Percentiles rank a stretch among this genome's conserved stretches.
Conservation (phyloP, 2,329 filamentous ascomycete genomes). For the Trichoderma sp. region DNA sequence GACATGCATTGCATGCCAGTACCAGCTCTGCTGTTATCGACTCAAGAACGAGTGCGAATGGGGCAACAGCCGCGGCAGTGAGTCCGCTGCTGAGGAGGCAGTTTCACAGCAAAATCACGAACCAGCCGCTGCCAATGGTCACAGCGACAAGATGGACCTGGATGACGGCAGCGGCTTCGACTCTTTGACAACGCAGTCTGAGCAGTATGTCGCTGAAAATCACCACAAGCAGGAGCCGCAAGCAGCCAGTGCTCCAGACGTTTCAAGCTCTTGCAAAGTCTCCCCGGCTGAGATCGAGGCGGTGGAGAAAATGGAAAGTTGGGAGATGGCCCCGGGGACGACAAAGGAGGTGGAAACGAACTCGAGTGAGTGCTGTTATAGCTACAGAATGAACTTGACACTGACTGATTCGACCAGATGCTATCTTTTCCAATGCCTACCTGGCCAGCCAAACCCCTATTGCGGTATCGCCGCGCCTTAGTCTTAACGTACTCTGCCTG, state of each 20-base stretch:
- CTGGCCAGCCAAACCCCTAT: slow-evolving; percentile 44
- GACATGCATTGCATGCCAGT: slow-evolving; percentile 41
- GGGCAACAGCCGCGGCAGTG: neutral
- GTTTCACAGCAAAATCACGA: neutral
- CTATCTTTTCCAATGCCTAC: slow-evolving; percentile 50
- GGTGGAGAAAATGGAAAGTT: slow-evolving; percentile 45
- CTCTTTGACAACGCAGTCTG: neutral
- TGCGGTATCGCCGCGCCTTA: slow-evolving; percentile 42
- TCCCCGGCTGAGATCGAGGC: neutral
- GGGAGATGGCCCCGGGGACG: slow-evolving; percentile 51
- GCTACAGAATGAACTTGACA: neutral
- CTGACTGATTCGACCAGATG: slow-evolving; percentile 37
- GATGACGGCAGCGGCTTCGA: neutral
- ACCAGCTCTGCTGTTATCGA: slow-evolving; percentile 35
- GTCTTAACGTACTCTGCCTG: slow-evolving; percentile 47
- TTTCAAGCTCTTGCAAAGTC: no score
- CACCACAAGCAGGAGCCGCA: neutral
- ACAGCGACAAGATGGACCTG: neutral
- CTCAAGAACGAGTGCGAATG: slow-evolving; percentile 37
- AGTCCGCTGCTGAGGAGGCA: neutral
- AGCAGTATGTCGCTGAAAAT: neutral
- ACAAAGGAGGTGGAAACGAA: slow-evolving; percentile 37
- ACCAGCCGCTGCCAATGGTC: neutral
- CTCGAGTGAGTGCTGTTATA: slow-evolving; percentile 42
- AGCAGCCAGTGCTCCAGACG: neutral